Percentiles rank a stretch among this genome's conserved stretches.
Evolutionary conservation across 352 stramenopile genomes (phyloP).

Genomic region (Phytopythium montanum): DNA sequence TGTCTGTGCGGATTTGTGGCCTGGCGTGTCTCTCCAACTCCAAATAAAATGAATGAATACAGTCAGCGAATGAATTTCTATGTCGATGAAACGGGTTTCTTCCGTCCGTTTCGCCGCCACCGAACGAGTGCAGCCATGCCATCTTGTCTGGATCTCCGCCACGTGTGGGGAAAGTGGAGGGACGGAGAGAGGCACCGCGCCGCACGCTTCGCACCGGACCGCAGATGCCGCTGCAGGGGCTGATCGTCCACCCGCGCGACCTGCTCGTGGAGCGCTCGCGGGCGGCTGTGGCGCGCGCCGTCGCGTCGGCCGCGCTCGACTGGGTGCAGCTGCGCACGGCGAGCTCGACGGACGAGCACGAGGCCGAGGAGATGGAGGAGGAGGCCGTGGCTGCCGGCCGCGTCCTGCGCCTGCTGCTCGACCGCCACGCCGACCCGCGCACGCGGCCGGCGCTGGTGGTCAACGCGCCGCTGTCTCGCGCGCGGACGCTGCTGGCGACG

Average conservation of each 20-base stretch:
- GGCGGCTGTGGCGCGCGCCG: neutral
- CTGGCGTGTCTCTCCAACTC: neutral
- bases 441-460: slow-evolving; percentile 4
- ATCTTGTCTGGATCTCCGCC: too few species aligned
- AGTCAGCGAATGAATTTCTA: neutral
- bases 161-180: too few species aligned
- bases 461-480: slow-evolving; percentile 8
- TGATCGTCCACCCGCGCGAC: neutral
- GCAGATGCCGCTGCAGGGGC: neutral
- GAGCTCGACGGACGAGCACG: neutral
- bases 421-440: neutral
- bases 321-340: neutral
- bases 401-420: neutral
- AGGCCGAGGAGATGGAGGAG: neutral
- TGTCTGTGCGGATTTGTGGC: slow-evolving; percentile 4
- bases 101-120: too few species aligned
- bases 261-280: neutral
- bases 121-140: too few species aligned
- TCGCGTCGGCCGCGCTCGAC: slow-evolving; percentile 1
- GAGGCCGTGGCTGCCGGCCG: neutral
- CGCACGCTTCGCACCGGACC: neutral
- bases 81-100: too few species aligned
- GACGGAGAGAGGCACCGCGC: too few species aligned
- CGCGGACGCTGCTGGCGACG: neutral
- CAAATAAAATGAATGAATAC: neutral